Percentiles rank a stretch among this genome's conserved stretches.
phyloP scores from a whole-genome alignment of 192 early-diverging fungal species.

The Entomortierella beljakovae region DNA sequence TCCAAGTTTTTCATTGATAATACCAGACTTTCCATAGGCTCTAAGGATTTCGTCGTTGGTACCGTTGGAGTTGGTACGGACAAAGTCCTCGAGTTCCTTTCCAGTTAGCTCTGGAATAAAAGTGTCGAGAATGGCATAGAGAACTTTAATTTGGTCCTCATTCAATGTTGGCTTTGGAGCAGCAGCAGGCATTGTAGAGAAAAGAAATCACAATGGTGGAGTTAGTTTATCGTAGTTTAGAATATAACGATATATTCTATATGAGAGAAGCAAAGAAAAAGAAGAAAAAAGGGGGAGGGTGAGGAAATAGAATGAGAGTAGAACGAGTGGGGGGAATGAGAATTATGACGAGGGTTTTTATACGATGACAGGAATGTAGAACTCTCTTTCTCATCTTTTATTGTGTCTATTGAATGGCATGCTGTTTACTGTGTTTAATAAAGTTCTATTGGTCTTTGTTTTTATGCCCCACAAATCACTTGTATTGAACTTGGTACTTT shows the following conservation, averaged over 20 bases:
- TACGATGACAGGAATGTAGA: no score
- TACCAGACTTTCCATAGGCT: constrained; percentile 23
- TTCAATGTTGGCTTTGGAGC: constrained; percentile 25
- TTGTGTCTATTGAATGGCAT: no score
- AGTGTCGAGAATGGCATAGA: constrained; percentile 62
- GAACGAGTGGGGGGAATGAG: neutral
- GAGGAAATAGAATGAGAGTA: neutral
- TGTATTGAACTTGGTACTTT: no score
- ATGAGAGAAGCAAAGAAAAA: neutral
- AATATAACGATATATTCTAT: neutral
- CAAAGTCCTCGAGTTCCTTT: constrained; percentile 48
- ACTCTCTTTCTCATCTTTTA: no score
- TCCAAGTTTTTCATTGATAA: constrained; percentile 36
- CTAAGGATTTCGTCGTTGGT: constrained; percentile 28
- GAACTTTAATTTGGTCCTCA: constrained; percentile 53
- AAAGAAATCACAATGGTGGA: constrained; percentile 1
- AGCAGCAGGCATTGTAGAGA: neutral
- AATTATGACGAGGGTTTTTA: no score
- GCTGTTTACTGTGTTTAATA: no score
- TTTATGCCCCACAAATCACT: no score
- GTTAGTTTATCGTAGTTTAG: neutral
- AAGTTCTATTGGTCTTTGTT: no score
- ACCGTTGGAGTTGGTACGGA: constrained; percentile 29
- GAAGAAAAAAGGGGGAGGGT: neutral
- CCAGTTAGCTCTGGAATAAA: constrained; percentile 56